A percentile compares a stretch with the other conserved stretches of the same genome.
Evolutionary conservation across 1,284 basidiomycete genomes (phyloP).

Genomic region (Fomes fomentarius): DNA sequence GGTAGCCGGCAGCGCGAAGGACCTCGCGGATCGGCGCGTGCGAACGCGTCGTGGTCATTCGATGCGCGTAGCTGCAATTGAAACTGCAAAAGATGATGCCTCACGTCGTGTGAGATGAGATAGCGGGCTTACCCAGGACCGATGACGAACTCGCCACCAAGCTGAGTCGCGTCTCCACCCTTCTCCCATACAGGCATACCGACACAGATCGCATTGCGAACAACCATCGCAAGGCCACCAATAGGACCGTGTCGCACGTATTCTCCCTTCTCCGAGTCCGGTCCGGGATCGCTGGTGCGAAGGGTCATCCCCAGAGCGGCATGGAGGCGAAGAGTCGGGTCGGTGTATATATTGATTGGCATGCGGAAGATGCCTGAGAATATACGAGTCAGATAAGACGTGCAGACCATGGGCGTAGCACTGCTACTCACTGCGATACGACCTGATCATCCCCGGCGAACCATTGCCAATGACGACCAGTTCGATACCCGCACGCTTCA

Average conservation of each 20-base stretch:
- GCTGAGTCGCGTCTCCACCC: slow-evolving; percentile 76
- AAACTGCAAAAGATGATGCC: slow-evolving; percentile 38
- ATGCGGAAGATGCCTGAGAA: slow-evolving; percentile 59
- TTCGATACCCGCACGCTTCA: slow-evolving; percentile 57
- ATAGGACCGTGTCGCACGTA: slow-evolving; percentile 70
- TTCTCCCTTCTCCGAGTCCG: slow-evolving; percentile 52
- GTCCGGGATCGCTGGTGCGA: slow-evolving; percentile 50
- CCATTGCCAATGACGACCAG: slow-evolving; percentile 83
- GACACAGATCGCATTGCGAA: slow-evolving; percentile 64
- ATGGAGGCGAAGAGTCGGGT: slow-evolving; percentile 75
- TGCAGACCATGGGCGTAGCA: not conserved
- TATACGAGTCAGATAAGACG: not conserved
- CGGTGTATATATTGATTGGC: slow-evolving; percentile 74
- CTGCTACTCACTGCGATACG: slow-evolving; percentile 50
- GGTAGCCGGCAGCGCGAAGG: slow-evolving; percentile 60
- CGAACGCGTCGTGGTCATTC: slow-evolving; percentile 71
- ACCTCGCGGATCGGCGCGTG: slow-evolving; percentile 74
- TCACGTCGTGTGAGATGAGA: too few species aligned
- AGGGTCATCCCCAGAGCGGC: slow-evolving; percentile 76
- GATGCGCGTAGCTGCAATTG: slow-evolving; percentile 66
- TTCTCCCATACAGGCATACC: slow-evolving; percentile 82
- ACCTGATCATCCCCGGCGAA: slow-evolving; percentile 69
- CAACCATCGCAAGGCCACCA: slow-evolving; percentile 70
- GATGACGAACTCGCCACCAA: slow-evolving; percentile 90
- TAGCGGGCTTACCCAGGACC: slow-evolving; percentile 63